These are phyloP conservation scores for Phytophthora syringae DNA, from an alignment of 352 stramenopile genomes.

Conservation along the genomic window DNA sequence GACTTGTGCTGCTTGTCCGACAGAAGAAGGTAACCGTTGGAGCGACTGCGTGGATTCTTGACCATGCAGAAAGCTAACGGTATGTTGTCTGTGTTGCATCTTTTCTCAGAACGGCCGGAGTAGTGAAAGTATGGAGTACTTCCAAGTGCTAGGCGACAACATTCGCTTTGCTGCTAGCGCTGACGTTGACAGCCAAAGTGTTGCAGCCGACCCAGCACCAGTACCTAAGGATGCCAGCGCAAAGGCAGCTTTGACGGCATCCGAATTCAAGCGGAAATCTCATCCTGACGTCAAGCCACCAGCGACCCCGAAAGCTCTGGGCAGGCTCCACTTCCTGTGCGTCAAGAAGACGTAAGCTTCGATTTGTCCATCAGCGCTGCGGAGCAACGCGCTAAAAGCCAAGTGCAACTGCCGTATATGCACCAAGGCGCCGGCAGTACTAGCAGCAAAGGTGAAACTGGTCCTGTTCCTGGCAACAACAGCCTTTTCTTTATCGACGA, in stretches of 20 bases:
- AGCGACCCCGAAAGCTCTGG: neutral
- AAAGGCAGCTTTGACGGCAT: neutral
- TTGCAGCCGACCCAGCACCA: neutral
- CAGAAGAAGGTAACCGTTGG: slow-evolving; percentile 64
- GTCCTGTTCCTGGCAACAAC: slow-evolving; percentile 25
- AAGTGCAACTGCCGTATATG: slow-evolving; percentile 78
- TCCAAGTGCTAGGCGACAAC: slow-evolving; percentile 38
- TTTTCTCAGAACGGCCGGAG: slow-evolving; percentile 59
- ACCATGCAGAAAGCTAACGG: slow-evolving; percentile 4
- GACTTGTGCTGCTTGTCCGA: slow-evolving; percentile 60
- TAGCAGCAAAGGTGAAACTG: slow-evolving; percentile 3
- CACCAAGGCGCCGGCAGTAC: slow-evolving; percentile 43
- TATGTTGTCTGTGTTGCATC: neutral
- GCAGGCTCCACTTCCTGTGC: slow-evolving; percentile 50
- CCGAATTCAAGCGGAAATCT: slow-evolving; percentile 12
- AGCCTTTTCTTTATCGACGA: slow-evolving; percentile 82
- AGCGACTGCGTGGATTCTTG: neutral
- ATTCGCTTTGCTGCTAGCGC: slow-evolving; percentile 35
- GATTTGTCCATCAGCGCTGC: slow-evolving; percentile 67
- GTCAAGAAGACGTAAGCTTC: slow-evolving; percentile 71
- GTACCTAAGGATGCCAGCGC: slow-evolving; percentile 2
- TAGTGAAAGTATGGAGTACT: slow-evolving; percentile 74
- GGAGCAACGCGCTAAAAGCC: slow-evolving; percentile 64
- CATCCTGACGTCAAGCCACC: slow-evolving; percentile 3
- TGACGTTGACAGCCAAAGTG: slow-evolving; percentile 2